These are phyloP conservation scores for Calonectria multiphialidica DNA, from an alignment of 2,329 filamentous ascomycete genomes.

Conservation along the genomic window DNA sequence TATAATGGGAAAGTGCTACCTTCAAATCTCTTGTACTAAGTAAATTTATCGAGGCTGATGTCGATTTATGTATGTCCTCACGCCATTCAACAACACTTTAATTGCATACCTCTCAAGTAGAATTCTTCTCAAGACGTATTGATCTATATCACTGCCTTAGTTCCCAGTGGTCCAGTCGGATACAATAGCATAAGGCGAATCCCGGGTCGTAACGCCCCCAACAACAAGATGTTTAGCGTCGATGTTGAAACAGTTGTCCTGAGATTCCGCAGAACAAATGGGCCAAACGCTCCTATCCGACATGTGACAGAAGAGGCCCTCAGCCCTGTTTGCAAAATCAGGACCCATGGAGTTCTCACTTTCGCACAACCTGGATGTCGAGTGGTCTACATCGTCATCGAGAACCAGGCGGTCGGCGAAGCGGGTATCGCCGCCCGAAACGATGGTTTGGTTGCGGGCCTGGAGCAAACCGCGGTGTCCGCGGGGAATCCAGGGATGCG, in stretches of 20 bases:
- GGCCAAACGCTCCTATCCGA: constrained; percentile 29
- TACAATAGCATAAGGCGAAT: not conserved
- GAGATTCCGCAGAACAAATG: not conserved
- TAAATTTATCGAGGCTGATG: too few relatives aligned
- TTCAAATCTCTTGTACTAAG: too few relatives aligned
- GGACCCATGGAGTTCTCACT: constrained; percentile 21
- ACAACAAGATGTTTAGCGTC: constrained; percentile 16
- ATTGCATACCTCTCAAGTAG: too few relatives aligned
- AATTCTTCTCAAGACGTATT: too few relatives aligned
- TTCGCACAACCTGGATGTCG: constrained; percentile 15
- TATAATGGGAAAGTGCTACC: too few relatives aligned
- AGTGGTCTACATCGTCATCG: constrained; percentile 13
- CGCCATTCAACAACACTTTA: too few relatives aligned
- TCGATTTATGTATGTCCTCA: too few relatives aligned
- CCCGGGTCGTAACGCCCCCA: not conserved
- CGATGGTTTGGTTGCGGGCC: not conserved
- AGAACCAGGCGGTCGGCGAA: constrained; percentile 4
- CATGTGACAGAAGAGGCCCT: constrained; percentile 29
- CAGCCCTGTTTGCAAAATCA: constrained; percentile 18
- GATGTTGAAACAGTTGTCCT: constrained; percentile 21
- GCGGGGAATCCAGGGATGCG: not conserved
- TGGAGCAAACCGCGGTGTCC: not conserved
- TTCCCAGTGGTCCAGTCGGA: not conserved
- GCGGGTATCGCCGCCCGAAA: not conserved
- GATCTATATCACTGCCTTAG: not conserved